Percentiles rank a stretch among this genome's conserved stretches.
Conservation (phyloP, 768 basidiomycete species). For the Kwoniella europaea region DNA sequence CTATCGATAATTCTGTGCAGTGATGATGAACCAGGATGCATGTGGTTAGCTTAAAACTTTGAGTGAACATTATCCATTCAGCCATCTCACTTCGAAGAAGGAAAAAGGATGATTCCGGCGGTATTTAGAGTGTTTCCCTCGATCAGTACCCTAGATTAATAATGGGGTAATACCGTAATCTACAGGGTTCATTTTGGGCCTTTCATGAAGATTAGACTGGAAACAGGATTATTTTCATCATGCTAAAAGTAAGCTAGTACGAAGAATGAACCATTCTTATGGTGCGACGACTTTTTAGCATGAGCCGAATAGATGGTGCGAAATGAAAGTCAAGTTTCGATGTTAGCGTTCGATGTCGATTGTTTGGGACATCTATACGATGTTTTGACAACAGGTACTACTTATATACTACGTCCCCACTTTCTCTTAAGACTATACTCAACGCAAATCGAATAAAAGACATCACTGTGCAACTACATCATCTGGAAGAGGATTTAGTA, state of each 20-base stretch:
- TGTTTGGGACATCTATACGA: no score
- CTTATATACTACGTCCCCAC: no score
- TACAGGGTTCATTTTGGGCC: not conserved
- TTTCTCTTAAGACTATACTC: no score
- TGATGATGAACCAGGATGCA: no score
- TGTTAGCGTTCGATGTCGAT: not conserved
- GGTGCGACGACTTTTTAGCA: slow-evolving; percentile 5
- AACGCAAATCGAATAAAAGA: no score
- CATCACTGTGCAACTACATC: no score
- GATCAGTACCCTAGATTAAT: slow-evolving; percentile 3
- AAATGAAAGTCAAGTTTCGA: not conserved
- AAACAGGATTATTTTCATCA: no score
- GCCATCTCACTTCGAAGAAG: not conserved
- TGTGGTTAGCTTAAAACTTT: no score
- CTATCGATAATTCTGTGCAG: no score
- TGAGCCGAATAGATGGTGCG: not conserved
- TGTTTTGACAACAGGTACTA: no score
- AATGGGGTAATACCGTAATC: slow-evolving; percentile 5
- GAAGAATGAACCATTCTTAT: not conserved
- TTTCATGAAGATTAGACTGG: not conserved
- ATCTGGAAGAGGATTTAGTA: no score
- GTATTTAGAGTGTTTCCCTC: not conserved
- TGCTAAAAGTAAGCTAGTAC: not conserved
- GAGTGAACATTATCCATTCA: not conserved
- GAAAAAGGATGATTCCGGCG: not conserved